Conservation (phyloP, 805 yeast genomes). For the Starmerella gropengiesseri region DNA sequence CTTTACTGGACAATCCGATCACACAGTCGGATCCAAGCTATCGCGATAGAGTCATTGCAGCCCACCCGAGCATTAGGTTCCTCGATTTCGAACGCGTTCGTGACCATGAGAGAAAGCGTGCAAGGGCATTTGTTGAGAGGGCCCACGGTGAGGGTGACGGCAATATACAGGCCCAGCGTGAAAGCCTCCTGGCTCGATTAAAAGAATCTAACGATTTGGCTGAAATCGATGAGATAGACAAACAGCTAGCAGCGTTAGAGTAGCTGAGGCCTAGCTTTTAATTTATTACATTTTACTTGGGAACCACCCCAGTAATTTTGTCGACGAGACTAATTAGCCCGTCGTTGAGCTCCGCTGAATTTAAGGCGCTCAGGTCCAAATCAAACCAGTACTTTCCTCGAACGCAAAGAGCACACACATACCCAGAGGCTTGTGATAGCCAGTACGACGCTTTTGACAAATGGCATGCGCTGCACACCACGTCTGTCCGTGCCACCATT, state of each 20-base stretch:
- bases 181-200: conserved; percentile 32
- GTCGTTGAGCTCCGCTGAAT: neutral
- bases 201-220: conserved; percentile 55
- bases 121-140: conserved; percentile 30
- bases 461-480: neutral
- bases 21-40: conserved; percentile 40
- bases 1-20: conserved; percentile 51
- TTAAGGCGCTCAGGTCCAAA: neutral
- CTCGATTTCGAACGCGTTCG: conserved; percentile 61
- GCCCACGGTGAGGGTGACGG: too few species aligned
- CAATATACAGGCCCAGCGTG: conserved; percentile 27
- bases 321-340: neutral
- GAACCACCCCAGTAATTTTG: neutral
- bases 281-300: too few species aligned
- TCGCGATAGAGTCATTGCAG: conserved; percentile 48
- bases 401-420: neutral
- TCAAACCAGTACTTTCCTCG: neutral
- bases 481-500: neutral
- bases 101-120: conserved; percentile 40
- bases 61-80: conserved; percentile 50
- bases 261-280: too few species aligned
- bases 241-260: conserved; percentile 32
- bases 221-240: conserved; percentile 65
- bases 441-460: neutral
- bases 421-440: neutral